phyloP scores from a whole-genome alignment of 768 basidiomycete species.

The Naematelia encephala region DNA sequence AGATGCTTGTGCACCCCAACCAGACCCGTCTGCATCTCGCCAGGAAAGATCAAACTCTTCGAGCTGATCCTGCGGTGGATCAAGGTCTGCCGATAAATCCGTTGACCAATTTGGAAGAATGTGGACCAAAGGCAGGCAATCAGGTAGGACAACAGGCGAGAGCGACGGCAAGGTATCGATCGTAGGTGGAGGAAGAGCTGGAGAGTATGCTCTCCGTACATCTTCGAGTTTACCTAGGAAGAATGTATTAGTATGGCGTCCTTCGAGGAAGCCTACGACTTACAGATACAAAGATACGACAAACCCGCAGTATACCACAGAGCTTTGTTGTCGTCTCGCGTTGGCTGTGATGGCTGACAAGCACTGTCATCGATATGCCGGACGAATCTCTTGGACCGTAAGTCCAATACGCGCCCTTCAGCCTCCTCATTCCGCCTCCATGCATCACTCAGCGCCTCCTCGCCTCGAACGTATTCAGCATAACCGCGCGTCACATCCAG shows the following conservation, averaged over 20 bases:
- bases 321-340: no score
- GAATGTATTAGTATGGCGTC: not conserved
- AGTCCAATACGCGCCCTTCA: constrained; percentile 8
- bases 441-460: constrained; percentile 18
- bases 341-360: no score
- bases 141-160: constrained; percentile 6
- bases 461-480: not conserved
- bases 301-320: constrained; percentile 33
- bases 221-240: constrained; percentile 13
- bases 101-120: constrained; percentile 9
- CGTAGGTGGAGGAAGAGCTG: constrained; percentile 7
- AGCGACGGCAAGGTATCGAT: constrained; percentile 8
- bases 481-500: not conserved
- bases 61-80: constrained; percentile 21
- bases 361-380: not conserved
- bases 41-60: constrained; percentile 22
- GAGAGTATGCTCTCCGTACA: constrained; percentile 2
- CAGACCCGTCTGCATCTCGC: constrained; percentile 12
- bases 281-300: constrained; percentile 26
- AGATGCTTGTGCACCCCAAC: constrained; percentile 4
- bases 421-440: constrained; percentile 9
- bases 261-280: constrained; percentile 11
- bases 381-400: not conserved
- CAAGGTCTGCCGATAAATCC: constrained; percentile 15
- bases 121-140: constrained; percentile 9